Base-by-base conservation (phyloP, 306 rosid species). In the Hylodesmum podocarpum region DNA sequence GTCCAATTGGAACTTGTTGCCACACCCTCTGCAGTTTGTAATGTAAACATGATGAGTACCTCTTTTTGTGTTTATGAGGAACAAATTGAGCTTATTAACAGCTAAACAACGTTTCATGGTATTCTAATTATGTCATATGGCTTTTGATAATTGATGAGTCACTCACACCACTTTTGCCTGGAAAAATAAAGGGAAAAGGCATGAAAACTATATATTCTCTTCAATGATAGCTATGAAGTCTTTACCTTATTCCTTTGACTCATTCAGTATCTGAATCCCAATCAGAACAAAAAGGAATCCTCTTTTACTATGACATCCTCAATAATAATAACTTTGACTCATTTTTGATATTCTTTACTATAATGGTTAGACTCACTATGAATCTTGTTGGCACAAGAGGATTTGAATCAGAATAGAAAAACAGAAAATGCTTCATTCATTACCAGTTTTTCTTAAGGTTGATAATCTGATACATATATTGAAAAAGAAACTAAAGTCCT, bases 221-320 rank as follows among this genome's bases (percentile, higher is more conserved):
- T 77, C 71, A 73, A 81, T 73, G 46, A 84, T 72, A 61, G 72
- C 70, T 11, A 75, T 41, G 70, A 76, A 65, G 71, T 72, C 75
- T 80, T 77, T 81, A 72, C 58, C 78, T 33, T 59, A 71, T 77
- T 81, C 66, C 67, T 77, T 84, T 84, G 85, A 84, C 83, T 16
- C 34, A 3, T 50, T 59, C 58, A 8, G 58, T 77, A n/a, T 83
- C 44, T 66, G 33, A 82, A 77, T 27, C 68, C 58, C 71, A 83
- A 80, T 57, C 46, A 66, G 65, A 65, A 65, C 55, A 76, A 64
- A 70, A 64, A 63, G 62, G 76, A 80, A 84, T 64, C 68, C 53
- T 47, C 72, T 77, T 80, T 79, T 69, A 40, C 69, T 4, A 49
- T 75, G 51, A 63, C 61, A 49, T 59, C 15, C 57, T 50, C 39